Conservation (phyloP, 2,329 filamentous ascomycete species). For the Fusarium secorum region DNA sequence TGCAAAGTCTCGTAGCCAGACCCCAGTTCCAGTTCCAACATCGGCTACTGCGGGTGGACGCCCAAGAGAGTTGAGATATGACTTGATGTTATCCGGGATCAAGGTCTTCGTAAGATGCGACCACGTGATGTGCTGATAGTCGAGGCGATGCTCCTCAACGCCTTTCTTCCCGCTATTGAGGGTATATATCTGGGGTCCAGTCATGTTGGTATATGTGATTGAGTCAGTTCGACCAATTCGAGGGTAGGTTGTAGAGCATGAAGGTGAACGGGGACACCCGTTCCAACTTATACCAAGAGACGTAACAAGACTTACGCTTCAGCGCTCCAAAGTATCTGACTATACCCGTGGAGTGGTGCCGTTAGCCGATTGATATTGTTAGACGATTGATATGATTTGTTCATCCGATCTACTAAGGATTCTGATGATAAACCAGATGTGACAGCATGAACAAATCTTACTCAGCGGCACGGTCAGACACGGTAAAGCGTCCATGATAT, state of each 20-base stretch:
- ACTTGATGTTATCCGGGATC: neutral
- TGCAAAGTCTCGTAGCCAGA: constrained; percentile 1
- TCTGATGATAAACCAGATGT: neutral
- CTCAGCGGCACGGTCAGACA: neutral
- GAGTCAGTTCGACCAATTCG: too few relatives aligned
- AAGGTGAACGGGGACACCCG: too few relatives aligned
- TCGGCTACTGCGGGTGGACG: neutral
- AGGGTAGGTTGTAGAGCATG: too few relatives aligned
- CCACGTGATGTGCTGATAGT: neutral
- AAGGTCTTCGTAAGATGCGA: neutral
- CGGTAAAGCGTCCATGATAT: neutral
- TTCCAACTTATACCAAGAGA: neutral
- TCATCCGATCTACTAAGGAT: neutral
- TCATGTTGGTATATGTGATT: neutral
- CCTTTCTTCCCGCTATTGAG: constrained; percentile 8
- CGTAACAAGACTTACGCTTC: neutral
- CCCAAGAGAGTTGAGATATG: neutral
- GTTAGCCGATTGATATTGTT: neutral
- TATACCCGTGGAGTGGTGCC: neutral
- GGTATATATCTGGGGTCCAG: neutral
- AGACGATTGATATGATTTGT: neutral
- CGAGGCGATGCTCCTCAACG: constrained; percentile 3
- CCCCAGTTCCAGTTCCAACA: neutral
- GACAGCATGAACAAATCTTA: neutral
- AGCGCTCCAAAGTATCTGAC: neutral